Evolutionary conservation across 306 rosid genomes (phyloP), one percentile per base, ranked within the genome.

Genomic region (Nissolia schottii): DNA sequence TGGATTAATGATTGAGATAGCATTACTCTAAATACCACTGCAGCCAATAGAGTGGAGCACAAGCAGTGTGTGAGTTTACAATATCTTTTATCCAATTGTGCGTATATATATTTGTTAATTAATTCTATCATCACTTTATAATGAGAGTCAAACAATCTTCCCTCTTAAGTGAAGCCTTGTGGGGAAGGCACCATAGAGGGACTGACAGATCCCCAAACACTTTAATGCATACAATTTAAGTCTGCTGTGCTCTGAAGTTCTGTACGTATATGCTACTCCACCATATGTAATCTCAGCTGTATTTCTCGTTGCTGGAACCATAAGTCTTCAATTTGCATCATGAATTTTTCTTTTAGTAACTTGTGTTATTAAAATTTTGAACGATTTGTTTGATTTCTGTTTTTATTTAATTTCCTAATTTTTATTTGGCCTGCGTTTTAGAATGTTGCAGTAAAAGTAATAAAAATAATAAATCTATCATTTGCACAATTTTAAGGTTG

Each of bases 111-210:
- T 78, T 68, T 64, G 82, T 80, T 72, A 50, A 58, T 45, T 84
- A 32, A 28, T n/a, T n/a, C n/a, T n/a, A 24, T 83, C 74, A 38
- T 74, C 78, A 62, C 64, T 71, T 85, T 79, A n/a, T n/a, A n/a
- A n/a, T 67, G 62, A 83, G 72, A 70, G 49, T 67, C 73, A 67
- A n/a, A 72, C 76, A 83, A 80, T 73, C 89, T 86, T 86, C 49
- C 43, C 89, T 77, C 87, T 77, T 71, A 86, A 84, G 91, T 85
- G 79, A 82, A 84, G 88, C 76, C 76, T 71, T 80, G 40, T 61
- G 32, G 56, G 69, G n/a, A n/a, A n/a, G n/a, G 68, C 35, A 22
- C 64, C 79, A 48, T 27, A 8, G 13, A 40, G 64, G 64, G 65
- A 25, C 43, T 60, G 53, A 29, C 34, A 61, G 35, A 58, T 70